Percentiles rank a stretch among this genome's conserved stretches.
These are phyloP conservation scores for Schrenkiella parvula DNA, from an alignment of 345 rosid genomes.

Conservation along the genomic window DNA sequence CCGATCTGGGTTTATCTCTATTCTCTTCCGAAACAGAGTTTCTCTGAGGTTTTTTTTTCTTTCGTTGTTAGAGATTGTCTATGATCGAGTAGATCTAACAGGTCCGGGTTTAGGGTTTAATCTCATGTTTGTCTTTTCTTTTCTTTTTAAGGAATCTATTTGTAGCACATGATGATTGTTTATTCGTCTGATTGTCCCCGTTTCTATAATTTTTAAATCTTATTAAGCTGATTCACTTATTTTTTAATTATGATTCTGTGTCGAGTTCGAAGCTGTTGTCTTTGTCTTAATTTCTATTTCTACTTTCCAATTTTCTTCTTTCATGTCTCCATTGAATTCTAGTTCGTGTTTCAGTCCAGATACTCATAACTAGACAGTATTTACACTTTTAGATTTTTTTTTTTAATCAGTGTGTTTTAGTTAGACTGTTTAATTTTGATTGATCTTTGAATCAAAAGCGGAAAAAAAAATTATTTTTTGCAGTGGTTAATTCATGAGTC, in stretches of 20 bases:
- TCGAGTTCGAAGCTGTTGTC: constrained; percentile 4
- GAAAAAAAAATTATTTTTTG: background rate
- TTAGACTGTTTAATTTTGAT: background rate
- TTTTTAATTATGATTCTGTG: background rate
- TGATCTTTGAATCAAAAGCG: background rate
- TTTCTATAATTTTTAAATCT: background rate
- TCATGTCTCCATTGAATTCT: background rate
- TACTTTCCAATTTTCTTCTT: background rate
- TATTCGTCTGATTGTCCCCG: background rate
- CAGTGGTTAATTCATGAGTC: background rate
- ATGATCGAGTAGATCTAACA: background rate
- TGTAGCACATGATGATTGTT: background rate
- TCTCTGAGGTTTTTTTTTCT: background rate
- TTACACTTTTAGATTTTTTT: background rate
- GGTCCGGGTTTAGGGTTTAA: constrained; percentile 14
- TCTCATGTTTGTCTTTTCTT: background rate
- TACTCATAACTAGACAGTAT: background rate
- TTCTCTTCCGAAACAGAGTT: background rate
- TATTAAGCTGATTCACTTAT: background rate
- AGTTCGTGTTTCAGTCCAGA: background rate
- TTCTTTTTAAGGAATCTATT: background rate
- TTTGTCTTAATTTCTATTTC: background rate
- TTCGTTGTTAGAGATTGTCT: background rate
- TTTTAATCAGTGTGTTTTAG: background rate
- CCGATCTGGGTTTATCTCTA: constrained; percentile 18